Base-by-base conservation (phyloP, 345 rosid genomes). In the Populus tremula region DNA sequence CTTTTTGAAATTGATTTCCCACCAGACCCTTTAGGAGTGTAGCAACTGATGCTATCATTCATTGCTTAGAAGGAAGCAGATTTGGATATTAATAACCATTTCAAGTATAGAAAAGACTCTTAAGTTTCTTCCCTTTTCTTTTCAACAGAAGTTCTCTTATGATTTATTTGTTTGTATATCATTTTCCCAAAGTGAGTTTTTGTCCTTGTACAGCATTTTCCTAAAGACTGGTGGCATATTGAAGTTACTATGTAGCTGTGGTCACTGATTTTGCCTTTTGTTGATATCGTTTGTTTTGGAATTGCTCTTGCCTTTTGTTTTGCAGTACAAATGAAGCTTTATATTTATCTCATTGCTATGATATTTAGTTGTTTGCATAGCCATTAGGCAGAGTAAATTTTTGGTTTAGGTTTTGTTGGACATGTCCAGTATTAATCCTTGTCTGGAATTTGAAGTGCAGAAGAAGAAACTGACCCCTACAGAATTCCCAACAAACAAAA, bases 401-500 rank as follows among this genome's bases (percentile, higher is more conserved):
- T 47, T 47, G 50, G 18, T 47, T 47, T 47, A 47, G 18, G 17
- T 12, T 47, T 47, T 45, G 1, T 13, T 47, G 50, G 50, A 47
- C 50, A 47, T 47, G 18, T 47, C 50, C 50, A 13, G 18, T 47
- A 14, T 13, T 47, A 47, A 47, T 47, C 17, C 50, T 47, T 47
- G 17, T 47, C 50, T 47, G 16, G 50, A 47, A 13, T 47, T 47
- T 47, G 50, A 47, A 47, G 50, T 80, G 90, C 92, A 94, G 98
- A 94, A 79, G 97, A 94, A 81, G 97, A 94, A 85, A 86, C 88
- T 6, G 96, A 92, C 45, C 93, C 96, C 7, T 83, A 86, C 73
- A 90, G 91, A 76, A 80, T 84, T 56, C 98, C 98, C 8, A 91
- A 84, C 21, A 92, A 90, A 80, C 87, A 86, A 2, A 94, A 92